These are phyloP conservation scores for Fonsecaea pugnacius DNA, from an alignment of 2,329 filamentous ascomycete genomes.

Conservation along the genomic window DNA sequence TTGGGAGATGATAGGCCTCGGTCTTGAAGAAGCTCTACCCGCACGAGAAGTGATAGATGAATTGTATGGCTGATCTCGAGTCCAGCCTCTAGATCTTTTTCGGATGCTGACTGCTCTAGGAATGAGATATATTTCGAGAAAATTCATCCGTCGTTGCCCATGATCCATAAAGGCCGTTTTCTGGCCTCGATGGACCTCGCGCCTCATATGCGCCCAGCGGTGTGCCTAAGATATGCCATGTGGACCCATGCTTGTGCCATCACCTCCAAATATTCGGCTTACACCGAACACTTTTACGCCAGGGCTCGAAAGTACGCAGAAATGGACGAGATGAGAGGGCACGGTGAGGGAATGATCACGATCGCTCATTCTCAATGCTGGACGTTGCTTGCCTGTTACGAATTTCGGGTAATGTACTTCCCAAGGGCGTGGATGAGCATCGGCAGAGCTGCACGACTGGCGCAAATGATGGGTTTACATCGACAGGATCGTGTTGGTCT, in stretches of 20 bases:
- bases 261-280: conserved; percentile 75
- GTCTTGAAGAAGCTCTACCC: conserved; percentile 80
- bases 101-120: conserved; percentile 48
- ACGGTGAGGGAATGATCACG: conserved; percentile 85
- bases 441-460: conserved; percentile 77
- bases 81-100: background rate
- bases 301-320: conserved; percentile 89
- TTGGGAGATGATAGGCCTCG: conserved; percentile 85
- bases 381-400: conserved; percentile 76
- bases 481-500: conserved; percentile 79
- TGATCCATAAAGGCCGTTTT: conserved; percentile 88
- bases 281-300: conserved; percentile 89
- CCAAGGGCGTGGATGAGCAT: conserved; percentile 93
- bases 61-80: conserved; percentile 57
- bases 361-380: conserved; percentile 86
- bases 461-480: conserved; percentile 91
- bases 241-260: conserved; percentile 92
- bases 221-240: conserved; percentile 89
- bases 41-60: conserved; percentile 82
- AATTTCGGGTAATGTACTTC: conserved; percentile 98
- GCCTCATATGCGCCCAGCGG: conserved; percentile 82
- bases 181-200: conserved; percentile 85
- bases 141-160: conserved; percentile 79
- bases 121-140: conserved; percentile 90
- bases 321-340: conserved; percentile 85